Base-by-base conservation (phyloP, 2,329 filamentous ascomycete genomes). In the Aureobasidium pullulans region DNA sequence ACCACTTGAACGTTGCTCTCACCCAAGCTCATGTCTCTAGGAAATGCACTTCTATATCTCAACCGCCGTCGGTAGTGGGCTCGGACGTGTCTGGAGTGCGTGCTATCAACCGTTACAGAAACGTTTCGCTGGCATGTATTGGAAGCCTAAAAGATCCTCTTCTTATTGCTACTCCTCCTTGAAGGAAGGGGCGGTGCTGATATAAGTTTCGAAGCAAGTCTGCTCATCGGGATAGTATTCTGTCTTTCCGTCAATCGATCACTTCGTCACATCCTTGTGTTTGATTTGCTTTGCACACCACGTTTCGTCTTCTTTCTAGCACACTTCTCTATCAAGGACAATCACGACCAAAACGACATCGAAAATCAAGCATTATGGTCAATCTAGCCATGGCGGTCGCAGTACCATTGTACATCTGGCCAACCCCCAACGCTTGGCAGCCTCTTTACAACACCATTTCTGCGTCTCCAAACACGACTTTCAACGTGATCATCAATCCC, bases 401-500 rank as follows among this genome's bases (percentile, higher is more conserved):
- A 29, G 23, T 63, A 32, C 62, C 62, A 13, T 36, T 62, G 44
- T 63, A 63, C 60, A 59, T 60, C 47, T 63, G 47, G 37, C 62
- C 62, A 13, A 57, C 57, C 34, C 49, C 53, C 15, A 52, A 47
- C 40, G 58, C 57, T 36, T 63, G 62, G 62, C 10, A 62, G 16
- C 62, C 62, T 6, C 52, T 62, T 34, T 62, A 62, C 57, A 47
- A 56, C 29, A 16, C 54, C 47, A 60, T 69, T 32, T 57, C 52
- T 19, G 32, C 60, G n/a, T 57, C 68, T 46, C 68, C 67, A 29
- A 58, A 63, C 36, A 63, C 67, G 19, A 64, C 63, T 15, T 71
- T 71, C 64, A 63, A 66, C 40, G 63, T 66, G 29, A 64, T 71
- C 59, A 63, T 70, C 59, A 71, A 71, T 48, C 67, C 67, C 2